Conservation (phyloP, 1,284 basidiomycete genomes). For the Neonothopanus nambi region DNA sequence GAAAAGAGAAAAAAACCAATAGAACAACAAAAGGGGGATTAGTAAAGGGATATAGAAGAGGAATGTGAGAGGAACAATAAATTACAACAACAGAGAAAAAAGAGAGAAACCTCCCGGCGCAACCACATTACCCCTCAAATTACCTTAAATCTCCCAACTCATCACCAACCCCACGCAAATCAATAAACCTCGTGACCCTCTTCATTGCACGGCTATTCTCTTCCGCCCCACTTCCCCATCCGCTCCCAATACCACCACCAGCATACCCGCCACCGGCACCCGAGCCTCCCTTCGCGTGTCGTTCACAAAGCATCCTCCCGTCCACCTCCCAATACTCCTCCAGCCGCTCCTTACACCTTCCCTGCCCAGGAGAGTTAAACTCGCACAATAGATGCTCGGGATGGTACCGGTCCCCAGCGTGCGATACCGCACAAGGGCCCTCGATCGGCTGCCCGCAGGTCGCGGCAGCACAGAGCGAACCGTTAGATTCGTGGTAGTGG, state of each 20-base stretch:
- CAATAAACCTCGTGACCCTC: slow-evolving; percentile 67
- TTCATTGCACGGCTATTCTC: slow-evolving; percentile 50
- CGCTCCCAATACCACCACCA: too few relatives aligned
- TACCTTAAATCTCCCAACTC: slow-evolving; percentile 23
- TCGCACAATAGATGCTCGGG: slow-evolving; percentile 82
- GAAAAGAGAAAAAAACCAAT: neutral
- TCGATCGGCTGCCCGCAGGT: slow-evolving; percentile 88
- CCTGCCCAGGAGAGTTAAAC: slow-evolving; percentile 42
- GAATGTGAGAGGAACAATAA: neutral
- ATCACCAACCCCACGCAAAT: slow-evolving; percentile 34
- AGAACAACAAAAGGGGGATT: slow-evolving; percentile 6
- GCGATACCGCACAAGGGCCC: slow-evolving; percentile 83
- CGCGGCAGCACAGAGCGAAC: slow-evolving; percentile 77
- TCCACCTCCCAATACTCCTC: slow-evolving; percentile 87
- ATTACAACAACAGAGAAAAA: neutral
- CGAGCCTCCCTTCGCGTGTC: slow-evolving; percentile 48
- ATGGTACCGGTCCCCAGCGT: slow-evolving; percentile 78
- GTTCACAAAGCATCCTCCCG: slow-evolving; percentile 79
- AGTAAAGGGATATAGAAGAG: neutral
- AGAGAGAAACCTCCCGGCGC: neutral
- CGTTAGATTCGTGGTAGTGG: slow-evolving; percentile 88
- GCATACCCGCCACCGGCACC: too few relatives aligned
- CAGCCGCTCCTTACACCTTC: slow-evolving; percentile 57
- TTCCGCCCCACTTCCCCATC: slow-evolving; percentile 33
- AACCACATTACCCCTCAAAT: neutral